Evolutionary conservation across 2,329 filamentous ascomycete species (phyloP).

Genomic region (Colletotrichum liriopes): DNA sequence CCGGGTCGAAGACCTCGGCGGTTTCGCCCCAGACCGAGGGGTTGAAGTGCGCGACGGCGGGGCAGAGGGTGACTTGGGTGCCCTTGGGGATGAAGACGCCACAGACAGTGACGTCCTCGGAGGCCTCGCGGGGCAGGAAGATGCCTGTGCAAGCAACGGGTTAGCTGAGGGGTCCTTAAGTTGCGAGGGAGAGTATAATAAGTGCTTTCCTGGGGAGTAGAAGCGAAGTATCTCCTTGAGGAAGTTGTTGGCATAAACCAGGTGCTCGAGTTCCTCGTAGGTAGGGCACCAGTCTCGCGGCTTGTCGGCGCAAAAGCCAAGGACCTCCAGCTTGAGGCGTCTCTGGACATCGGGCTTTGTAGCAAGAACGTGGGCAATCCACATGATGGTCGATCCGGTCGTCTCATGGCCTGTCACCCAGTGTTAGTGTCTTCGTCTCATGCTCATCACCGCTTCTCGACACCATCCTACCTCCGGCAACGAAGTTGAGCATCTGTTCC

Average conservation of each 20-base stretch:
- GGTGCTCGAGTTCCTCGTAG: constrained; percentile 60
- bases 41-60: constrained; percentile 48
- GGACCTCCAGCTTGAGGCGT: constrained; percentile 33
- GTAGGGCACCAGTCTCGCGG: constrained; percentile 50
- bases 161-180: background rate
- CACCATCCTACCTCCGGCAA: constrained; percentile 40
- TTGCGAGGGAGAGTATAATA: background rate
- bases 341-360: constrained; percentile 29
- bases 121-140: constrained; percentile 47
- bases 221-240: constrained; percentile 56
- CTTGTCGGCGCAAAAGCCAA: constrained; percentile 52
- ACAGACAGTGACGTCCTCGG: constrained; percentile 48
- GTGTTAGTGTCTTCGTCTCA: background rate
- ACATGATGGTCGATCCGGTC: constrained; percentile 42
- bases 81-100: constrained; percentile 49
- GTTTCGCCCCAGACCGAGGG: constrained; percentile 49
- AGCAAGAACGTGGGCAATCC: constrained; percentile 35
- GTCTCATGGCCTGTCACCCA: constrained; percentile 36
- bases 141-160: constrained; percentile 26
- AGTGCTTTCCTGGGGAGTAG: constrained; percentile 49
- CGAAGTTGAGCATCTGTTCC: constrained; percentile 46
- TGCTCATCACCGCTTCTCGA: too few relatives aligned
- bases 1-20: constrained; percentile 48
- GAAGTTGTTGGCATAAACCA: constrained; percentile 60
- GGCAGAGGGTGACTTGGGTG: constrained; percentile 48